phyloP scores from a whole-genome alignment of 495 filamentous ascomycete genomes.

The Podospora conica region DNA sequence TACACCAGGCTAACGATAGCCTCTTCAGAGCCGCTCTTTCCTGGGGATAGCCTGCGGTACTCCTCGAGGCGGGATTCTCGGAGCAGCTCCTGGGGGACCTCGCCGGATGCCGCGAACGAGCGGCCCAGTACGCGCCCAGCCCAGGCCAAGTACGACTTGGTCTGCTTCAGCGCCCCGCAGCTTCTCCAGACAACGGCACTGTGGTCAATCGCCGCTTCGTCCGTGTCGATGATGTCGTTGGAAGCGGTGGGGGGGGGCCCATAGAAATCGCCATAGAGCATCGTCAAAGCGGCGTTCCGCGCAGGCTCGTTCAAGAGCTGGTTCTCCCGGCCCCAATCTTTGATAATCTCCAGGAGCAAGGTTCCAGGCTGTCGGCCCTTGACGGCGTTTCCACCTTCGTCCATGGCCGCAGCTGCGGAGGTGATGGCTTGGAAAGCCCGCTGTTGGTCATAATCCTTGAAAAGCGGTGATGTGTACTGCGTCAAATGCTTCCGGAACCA shows the following conservation, averaged over 20 bases:
- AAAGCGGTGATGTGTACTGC: conserved; percentile 45
- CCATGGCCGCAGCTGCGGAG: conserved; percentile 53
- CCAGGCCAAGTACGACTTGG: conserved; percentile 72
- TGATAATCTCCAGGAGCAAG: conserved; percentile 65
- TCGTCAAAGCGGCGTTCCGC: conserved; percentile 60
- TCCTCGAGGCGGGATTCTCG: conserved; percentile 51
- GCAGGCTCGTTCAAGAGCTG: conserved; percentile 63
- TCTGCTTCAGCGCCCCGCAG: conserved; percentile 54
- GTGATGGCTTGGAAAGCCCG: conserved; percentile 59
- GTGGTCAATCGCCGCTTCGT: conserved; percentile 53
- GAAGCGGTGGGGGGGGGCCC: conserved; percentile 41
- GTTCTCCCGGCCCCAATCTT: conserved; percentile 56
- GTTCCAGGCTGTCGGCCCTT: conserved; percentile 61
- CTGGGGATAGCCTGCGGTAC: conserved; percentile 37
- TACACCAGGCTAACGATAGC: conserved; percentile 59
- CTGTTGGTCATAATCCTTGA: conserved; percentile 40
- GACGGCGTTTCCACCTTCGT: conserved; percentile 52
- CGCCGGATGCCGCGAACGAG: conserved; percentile 70
- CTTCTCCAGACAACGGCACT: conserved; percentile 67
- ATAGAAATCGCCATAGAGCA: conserved; percentile 69
- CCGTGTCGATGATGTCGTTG: conserved; percentile 56
- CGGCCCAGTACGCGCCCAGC: conserved; percentile 76
- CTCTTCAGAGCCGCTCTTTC: conserved; percentile 39
- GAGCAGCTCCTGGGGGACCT: conserved; percentile 51
- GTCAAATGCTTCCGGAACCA: conserved; percentile 65